These are phyloP conservation scores for Sphagnum magellanicum DNA, from an alignment of 228 moss, liverwort and hornwort species.

Conservation along the genomic window DNA sequence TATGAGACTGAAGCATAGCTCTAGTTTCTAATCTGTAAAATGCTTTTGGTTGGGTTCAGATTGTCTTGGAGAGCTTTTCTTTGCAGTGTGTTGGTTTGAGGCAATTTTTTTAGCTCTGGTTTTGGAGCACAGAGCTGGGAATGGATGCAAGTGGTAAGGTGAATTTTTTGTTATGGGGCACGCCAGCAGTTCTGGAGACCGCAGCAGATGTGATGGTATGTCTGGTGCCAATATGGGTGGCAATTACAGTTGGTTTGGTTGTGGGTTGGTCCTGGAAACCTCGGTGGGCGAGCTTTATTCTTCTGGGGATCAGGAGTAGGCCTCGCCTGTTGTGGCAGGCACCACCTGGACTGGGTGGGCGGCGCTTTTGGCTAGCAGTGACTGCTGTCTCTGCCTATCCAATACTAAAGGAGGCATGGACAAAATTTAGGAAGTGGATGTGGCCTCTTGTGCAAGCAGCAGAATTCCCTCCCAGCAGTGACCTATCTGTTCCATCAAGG, in stretches of 20 bases:
- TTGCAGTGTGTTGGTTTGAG: no score
- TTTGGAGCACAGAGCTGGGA: no score
- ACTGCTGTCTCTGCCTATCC: conserved; percentile 72
- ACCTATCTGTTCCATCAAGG: no score
- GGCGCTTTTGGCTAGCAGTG: conserved; percentile 72
- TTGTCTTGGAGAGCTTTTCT: no score
- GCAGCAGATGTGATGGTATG: conserved; percentile 69
- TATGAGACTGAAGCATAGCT: no score
- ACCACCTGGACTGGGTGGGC: conserved; percentile 86
- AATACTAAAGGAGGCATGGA: conserved; percentile 68
- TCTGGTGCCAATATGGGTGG: conserved; percentile 84
- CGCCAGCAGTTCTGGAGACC: conserved; percentile 70
- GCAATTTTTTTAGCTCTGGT: no score
- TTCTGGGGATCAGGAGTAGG: conserved; percentile 61
- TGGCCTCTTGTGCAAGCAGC: conserved; percentile 37
- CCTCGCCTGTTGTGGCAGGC: conserved; percentile 80
- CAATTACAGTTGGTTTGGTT: conserved; percentile 56
- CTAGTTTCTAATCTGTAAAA: no score
- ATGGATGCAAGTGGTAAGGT: conserved; percentile 17
- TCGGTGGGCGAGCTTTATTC: conserved; percentile 68
- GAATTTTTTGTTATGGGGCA: conserved; percentile 46
- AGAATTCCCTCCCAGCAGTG: no score
- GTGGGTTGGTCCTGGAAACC: conserved; percentile 96
- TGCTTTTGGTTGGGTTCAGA: no score
- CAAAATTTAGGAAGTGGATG: conserved; percentile 78